Conservation (phyloP, 768 basidiomycete species). For the Russula sp. region DNA sequence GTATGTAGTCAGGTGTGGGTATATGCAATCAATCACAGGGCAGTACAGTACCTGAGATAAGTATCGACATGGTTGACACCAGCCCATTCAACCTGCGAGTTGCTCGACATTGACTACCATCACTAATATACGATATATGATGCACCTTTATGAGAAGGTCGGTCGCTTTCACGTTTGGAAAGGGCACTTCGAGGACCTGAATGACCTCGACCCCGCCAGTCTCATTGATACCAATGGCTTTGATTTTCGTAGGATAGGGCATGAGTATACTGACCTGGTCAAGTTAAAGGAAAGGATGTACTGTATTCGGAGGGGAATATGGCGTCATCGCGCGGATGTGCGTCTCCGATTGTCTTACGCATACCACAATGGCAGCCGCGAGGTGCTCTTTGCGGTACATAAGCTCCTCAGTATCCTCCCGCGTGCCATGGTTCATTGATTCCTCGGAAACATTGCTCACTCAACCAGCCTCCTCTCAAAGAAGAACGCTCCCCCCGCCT, state of each 20-base stretch:
- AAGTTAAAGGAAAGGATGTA: neutral
- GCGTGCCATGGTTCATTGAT: slow-evolving; percentile 66
- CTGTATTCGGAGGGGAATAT: too few relatives aligned
- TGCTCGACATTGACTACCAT: neutral
- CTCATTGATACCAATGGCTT: slow-evolving; percentile 69
- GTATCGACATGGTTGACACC: slow-evolving; percentile 88
- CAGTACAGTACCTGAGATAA: slow-evolving; percentile 57
- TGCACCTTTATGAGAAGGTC: slow-evolving; percentile 51
- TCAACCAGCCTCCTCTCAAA: slow-evolving; percentile 26
- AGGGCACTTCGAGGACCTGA: slow-evolving; percentile 57
- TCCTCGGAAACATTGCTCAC: slow-evolving; percentile 28
- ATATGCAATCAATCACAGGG: slow-evolving; percentile 19
- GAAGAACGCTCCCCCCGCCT: slow-evolving; percentile 32
- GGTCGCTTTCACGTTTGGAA: slow-evolving; percentile 54
- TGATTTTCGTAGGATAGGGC: slow-evolving; percentile 54
- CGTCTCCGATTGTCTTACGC: too few relatives aligned
- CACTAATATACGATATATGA: neutral
- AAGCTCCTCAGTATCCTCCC: neutral
- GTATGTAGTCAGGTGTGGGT: neutral
- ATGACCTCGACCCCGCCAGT: slow-evolving; percentile 77
- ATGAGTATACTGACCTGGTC: slow-evolving; percentile 29
- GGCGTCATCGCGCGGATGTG: neutral
- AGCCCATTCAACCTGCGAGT: slow-evolving; percentile 55
- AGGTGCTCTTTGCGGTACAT: slow-evolving; percentile 1
- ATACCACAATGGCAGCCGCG: neutral